phyloP scores from a whole-genome alignment of 2,329 filamentous ascomycete genomes.

The Aureobasidium sp. region DNA sequence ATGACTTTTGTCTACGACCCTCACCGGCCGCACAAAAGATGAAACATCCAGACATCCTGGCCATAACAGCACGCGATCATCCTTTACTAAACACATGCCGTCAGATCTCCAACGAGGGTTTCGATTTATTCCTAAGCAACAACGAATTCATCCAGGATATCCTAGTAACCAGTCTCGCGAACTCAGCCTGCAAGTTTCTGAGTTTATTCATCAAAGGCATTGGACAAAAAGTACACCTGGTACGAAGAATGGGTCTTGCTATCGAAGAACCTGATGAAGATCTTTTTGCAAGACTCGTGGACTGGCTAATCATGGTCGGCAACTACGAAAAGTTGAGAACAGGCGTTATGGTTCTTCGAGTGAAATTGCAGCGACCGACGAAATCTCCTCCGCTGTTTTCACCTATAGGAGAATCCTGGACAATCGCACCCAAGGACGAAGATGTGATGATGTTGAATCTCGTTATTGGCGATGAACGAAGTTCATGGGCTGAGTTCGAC shows the following conservation, averaged over 20 bases:
- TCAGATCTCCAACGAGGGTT: slow-evolving; percentile 5
- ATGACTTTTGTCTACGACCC: neutral
- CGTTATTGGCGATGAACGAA: neutral
- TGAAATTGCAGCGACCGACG: slow-evolving; percentile 1
- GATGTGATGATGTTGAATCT: neutral
- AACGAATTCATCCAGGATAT: slow-evolving; percentile 15
- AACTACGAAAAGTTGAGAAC: neutral
- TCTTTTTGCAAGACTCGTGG: neutral
- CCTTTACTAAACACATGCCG: neutral
- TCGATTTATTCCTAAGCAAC: neutral
- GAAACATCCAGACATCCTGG: neutral
- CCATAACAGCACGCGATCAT: slow-evolving; percentile 6
- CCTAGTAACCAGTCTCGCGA: neutral
- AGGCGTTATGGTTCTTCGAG: neutral
- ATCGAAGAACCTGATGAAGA: slow-evolving; percentile 8
- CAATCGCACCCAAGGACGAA: slow-evolving; percentile 10
- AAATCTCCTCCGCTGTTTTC: neutral
- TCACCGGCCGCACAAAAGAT: neutral
- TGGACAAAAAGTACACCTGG: neutral
- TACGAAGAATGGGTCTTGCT: neutral
- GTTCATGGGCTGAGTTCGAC: neutral
- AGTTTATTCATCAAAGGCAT: slow-evolving; percentile 4
- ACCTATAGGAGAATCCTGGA: slow-evolving; percentile 1
- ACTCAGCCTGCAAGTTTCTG: slow-evolving; percentile 8
- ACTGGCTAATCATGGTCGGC: neutral